Evolutionary conservation across 2,329 filamentous ascomycete genomes (phyloP), one percentile per base, ranked within the genome.

Genomic region (Bertia moriformis): DNA sequence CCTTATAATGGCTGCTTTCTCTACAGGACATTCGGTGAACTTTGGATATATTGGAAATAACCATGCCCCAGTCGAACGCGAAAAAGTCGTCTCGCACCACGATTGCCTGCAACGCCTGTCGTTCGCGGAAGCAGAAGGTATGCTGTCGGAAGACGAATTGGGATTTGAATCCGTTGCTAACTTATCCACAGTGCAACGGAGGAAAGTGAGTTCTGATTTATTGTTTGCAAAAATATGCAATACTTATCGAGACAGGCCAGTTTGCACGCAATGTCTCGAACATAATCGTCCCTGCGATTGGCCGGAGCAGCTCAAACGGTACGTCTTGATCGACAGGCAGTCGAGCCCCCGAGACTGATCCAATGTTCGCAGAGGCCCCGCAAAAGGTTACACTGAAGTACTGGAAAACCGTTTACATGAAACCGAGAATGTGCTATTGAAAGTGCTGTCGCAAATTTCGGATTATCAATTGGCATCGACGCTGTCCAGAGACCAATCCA

Each of bases 351-450:
- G 48, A 40, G 4, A 18, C 14, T 19, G 33, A 18, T 15, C 33
- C 12, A 19, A 33, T 38, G 24, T 32, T n/a, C 18, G 18, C 27
- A 65, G 62, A 38, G 62, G 62, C 2, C 62, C 62, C 4, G 56
- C 61, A n/a, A 66, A 65, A 43, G 62, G 62, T 4, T 63, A 65
- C 39, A 54, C 60, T 14, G 62, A 65, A 47, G 56, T 58, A 14
- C 45, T 66, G 14, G 61, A 65, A 37, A 51, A 59, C 18, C 53
- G 62, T 27, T 52, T 66, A 1, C 52, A 56, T 35, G 55, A 61
- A 37, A 63, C 61, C 1, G 62, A 66, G 42, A 51, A 44, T 1
- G 50, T 58, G 13, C 48, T 66, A 12, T 41, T 65, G 5, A 53
- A 49, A 15, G 40, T 64, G 4, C 49, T 63, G 3, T 49, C 55